Percentiles rank a stretch among this genome's conserved stretches.
Conservation (phyloP, 768 basidiomycete species). For the Pisolithus marmoratus region DNA sequence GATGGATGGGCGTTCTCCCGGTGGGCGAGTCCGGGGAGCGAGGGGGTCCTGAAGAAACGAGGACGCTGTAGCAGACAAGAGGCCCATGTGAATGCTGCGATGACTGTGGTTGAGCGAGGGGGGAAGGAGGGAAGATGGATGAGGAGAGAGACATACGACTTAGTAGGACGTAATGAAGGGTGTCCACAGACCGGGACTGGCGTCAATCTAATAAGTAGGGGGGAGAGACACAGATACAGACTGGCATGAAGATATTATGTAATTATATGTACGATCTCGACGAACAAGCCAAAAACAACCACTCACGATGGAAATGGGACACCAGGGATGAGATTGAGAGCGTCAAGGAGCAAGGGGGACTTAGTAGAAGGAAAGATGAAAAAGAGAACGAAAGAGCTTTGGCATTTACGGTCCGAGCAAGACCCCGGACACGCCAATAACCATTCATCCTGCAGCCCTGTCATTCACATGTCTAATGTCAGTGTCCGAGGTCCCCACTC, state of each 20-base stretch:
- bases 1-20: slow-evolving; percentile 30
- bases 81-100: slow-evolving; percentile 26
- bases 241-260: too few relatives aligned
- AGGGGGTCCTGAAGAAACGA: slow-evolving; percentile 22
- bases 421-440: slow-evolving; percentile 1
- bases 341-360: too few relatives aligned
- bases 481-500: slow-evolving; percentile 14
- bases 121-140: neutral
- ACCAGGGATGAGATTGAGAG: too few relatives aligned
- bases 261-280: too few relatives aligned
- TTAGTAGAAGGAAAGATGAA: too few relatives aligned
- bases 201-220: too few relatives aligned
- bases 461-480: slow-evolving; percentile 21
- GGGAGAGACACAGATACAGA: too few relatives aligned
- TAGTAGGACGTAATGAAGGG: slow-evolving; percentile 4
- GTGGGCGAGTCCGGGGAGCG: slow-evolving; percentile 26
- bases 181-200: too few relatives aligned
- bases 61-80: slow-evolving; percentile 27
- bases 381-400: neutral
- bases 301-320: too few relatives aligned
- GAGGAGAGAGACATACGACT: neutral
- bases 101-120: slow-evolving; percentile 1
- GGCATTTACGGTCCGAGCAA: slow-evolving; percentile 9
- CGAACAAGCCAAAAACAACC: too few relatives aligned
- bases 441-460: neutral